Conservation (phyloP, 768 basidiomycete species). For the Termitomyces sp. region DNA sequence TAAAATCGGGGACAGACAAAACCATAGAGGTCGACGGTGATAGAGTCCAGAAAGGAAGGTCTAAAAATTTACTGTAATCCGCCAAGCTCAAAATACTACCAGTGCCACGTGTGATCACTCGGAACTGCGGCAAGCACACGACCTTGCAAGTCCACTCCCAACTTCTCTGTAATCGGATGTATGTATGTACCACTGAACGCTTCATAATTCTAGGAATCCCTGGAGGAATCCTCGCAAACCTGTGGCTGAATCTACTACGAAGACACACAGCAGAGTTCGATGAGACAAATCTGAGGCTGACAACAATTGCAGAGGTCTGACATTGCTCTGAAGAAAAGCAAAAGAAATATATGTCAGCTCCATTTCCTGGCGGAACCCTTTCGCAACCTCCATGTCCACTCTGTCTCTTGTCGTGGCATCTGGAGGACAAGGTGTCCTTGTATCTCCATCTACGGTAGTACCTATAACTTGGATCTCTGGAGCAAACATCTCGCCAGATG, state of each 20-base stretch:
- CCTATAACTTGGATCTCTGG: conserved; percentile 5
- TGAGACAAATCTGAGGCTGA: neutral
- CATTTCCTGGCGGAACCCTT: neutral
- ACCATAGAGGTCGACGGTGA: neutral
- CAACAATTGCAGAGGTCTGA: neutral
- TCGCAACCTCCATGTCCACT: neutral
- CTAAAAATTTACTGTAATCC: neutral
- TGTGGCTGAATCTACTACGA: neutral
- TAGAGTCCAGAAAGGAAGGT: neutral
- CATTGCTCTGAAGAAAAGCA: neutral
- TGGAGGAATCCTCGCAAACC: neutral
- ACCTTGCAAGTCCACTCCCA: no score
- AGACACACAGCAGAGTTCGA: neutral
- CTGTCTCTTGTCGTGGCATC: neutral
- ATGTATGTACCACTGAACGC: no score
- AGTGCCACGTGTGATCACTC: neutral
- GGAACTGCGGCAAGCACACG: neutral
- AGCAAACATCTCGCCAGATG: neutral
- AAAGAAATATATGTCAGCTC: neutral
- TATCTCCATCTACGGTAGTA: neutral
- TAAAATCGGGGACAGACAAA: neutral
- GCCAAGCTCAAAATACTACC: neutral
- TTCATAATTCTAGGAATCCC: no score
- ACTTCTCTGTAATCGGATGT: no score
- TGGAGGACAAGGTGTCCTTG: neutral